Percentiles rank a stretch among this genome's conserved stretches.
phyloP scores from a whole-genome alignment of 768 basidiomycete species.

The Trametes cubensis region DNA sequence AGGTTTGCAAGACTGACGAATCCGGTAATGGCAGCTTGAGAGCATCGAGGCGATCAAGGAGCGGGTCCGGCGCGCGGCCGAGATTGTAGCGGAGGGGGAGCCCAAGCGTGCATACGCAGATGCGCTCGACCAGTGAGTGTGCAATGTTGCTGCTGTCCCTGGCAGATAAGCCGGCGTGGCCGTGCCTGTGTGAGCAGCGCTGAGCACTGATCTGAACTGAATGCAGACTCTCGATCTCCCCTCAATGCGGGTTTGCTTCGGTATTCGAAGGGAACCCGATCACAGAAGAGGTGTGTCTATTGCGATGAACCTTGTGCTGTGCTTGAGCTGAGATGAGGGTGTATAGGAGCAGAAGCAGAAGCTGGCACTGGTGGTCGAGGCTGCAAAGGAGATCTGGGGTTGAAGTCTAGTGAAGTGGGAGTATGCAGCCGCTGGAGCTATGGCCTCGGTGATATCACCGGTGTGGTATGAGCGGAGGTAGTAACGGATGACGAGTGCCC shows the following conservation, averaged over 20 bases:
- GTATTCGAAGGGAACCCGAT: slow-evolving; percentile 49
- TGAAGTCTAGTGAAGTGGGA: slow-evolving; percentile 16
- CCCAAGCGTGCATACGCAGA: slow-evolving; percentile 39
- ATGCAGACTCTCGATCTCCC: slow-evolving; percentile 44
- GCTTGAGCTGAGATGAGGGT: neutral
- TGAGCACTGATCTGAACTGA: neutral
- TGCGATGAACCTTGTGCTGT: neutral
- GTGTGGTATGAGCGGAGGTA: neutral
- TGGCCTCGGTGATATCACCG: slow-evolving; percentile 3
- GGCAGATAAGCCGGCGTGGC: neutral
- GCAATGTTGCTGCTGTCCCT: neutral
- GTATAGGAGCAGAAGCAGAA: slow-evolving; percentile 41
- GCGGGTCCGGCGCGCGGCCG: slow-evolving; percentile 46
- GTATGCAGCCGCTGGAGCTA: neutral
- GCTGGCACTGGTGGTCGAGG: slow-evolving; percentile 40
- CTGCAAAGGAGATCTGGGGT: slow-evolving; percentile 40
- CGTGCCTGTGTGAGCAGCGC: neutral
- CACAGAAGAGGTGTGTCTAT: slow-evolving; percentile 28
- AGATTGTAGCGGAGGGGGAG: slow-evolving; percentile 40
- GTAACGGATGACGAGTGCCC: too few relatives aligned
- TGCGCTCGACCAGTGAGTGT: slow-evolving; percentile 40
- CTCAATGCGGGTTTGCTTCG: slow-evolving; percentile 55
- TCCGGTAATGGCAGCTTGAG: slow-evolving; percentile 38
- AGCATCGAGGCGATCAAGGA: slow-evolving; percentile 40
- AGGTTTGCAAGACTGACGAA: neutral